These are phyloP conservation scores for Botrytis sinoallii DNA, from an alignment of 2,329 filamentous ascomycete genomes.

Conservation along the genomic window DNA sequence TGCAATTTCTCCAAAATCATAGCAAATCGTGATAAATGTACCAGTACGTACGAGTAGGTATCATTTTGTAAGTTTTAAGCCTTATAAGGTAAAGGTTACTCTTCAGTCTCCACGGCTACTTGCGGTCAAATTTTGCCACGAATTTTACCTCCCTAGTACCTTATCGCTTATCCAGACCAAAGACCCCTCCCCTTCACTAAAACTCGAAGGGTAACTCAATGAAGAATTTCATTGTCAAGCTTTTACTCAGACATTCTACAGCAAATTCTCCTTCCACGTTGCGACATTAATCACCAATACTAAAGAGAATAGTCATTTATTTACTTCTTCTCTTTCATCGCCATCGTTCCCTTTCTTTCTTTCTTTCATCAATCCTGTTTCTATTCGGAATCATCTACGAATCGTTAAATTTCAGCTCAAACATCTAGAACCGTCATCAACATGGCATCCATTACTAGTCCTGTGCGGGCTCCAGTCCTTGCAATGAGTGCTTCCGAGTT, in stretches of 20 bases:
- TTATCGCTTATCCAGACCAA: not conserved
- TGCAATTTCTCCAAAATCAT: not conserved
- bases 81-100: not conserved
- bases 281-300: slow-evolving; percentile 1
- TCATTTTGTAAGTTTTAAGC: not conserved
- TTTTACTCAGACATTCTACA: slow-evolving; percentile 1
- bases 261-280: slow-evolving; percentile 4
- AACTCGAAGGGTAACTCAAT: not conserved
- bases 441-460: slow-evolving; percentile 29
- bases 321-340: not conserved
- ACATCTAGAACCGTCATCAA: slow-evolving; percentile 15
- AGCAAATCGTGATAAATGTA: not conserved
- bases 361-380: not conserved
- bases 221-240: slow-evolving; percentile 10
- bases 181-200: not conserved
- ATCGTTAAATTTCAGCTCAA: not conserved
- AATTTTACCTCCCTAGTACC: not conserved
- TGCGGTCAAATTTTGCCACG: not conserved
- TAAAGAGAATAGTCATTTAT: not conserved
- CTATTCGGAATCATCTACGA: not conserved
- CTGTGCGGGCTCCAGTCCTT: slow-evolving; percentile 30
- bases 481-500: slow-evolving; percentile 72
- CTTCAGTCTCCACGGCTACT: not conserved
- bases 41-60: too few relatives aligned
- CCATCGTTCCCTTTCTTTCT: not conserved